A percentile compares a stretch with the other conserved stretches of the same genome.
Conservation (phyloP, 2,329 filamentous ascomycete species). For the Epichloe bromicola region DNA sequence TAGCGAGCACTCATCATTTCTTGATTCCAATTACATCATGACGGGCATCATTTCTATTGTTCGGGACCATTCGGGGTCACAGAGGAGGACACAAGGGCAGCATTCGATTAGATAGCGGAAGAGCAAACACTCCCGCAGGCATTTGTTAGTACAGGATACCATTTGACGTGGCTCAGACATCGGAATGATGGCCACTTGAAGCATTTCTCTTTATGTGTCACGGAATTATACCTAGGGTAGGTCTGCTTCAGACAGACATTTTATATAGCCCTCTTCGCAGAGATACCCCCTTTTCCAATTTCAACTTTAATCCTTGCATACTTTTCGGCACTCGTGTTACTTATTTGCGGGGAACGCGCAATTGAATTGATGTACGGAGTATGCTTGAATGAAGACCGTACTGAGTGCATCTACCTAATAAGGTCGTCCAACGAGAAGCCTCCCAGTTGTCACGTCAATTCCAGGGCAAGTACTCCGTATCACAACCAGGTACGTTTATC, state of each 20-base stretch:
- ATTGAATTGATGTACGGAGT: too few species aligned
- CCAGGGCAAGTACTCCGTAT: too few species aligned
- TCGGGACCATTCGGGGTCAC: not conserved
- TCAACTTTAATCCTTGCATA: not conserved
- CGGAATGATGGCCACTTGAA: not conserved
- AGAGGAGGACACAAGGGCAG: not conserved
- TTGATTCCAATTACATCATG: not conserved
- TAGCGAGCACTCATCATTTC: not conserved
- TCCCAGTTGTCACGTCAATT: too few species aligned
- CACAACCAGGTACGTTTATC: too few species aligned
- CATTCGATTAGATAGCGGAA: not conserved
- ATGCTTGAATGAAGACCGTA: too few species aligned
- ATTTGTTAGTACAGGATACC: constrained; percentile 4
- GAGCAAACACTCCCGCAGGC: not conserved
- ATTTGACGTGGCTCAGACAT: constrained; percentile 5
- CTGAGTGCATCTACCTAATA: too few species aligned
- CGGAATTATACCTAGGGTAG: not conserved
- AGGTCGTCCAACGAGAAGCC: too few species aligned
- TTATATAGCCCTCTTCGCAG: constrained; percentile 1
- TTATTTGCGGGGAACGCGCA: not conserved
- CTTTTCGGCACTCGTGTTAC: not conserved
- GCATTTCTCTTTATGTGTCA: not conserved
- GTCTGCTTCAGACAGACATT: constrained; percentile 2
- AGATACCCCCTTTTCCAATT: not conserved
- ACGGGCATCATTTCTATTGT: not conserved